phyloP scores from a whole-genome alignment of 1,139 yeast genomes.

The Suhomyces ambrosiae region DNA sequence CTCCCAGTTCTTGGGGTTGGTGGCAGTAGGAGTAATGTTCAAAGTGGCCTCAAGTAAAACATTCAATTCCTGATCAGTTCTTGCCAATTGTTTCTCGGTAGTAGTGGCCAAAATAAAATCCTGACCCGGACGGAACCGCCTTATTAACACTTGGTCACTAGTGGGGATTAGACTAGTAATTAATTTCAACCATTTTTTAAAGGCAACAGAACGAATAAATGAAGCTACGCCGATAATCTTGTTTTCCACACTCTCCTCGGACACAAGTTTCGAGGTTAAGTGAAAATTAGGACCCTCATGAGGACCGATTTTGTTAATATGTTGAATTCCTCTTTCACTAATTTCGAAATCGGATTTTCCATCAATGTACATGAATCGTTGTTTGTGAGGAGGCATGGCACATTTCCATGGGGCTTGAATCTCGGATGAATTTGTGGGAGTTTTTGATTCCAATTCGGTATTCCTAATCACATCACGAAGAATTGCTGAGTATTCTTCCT shows the following conservation, averaged over 20 bases:
- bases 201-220: conserved; percentile 61
- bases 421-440: conserved; percentile 61
- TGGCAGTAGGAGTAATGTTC: conserved; percentile 71
- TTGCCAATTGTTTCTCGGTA: conserved; percentile 49
- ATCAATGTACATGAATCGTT: conserved; percentile 80
- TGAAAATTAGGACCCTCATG: conserved; percentile 59
- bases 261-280: conserved; percentile 22
- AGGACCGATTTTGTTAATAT: conserved; percentile 39
- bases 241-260: conserved; percentile 24
- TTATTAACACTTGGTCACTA: conserved; percentile 66
- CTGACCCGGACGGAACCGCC: conserved; percentile 93
- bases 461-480: conserved; percentile 52
- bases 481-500: conserved; percentile 50
- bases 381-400: conserved; percentile 93
- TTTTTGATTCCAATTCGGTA: conserved; percentile 55
- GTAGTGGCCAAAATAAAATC: conserved; percentile 93
- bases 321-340: conserved; percentile 31
- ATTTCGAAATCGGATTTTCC: conserved; percentile 48
- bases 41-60: conserved; percentile 68
- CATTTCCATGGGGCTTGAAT: conserved; percentile 80
- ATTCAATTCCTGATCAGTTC: conserved; percentile 47
- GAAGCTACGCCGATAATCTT: conserved; percentile 56
- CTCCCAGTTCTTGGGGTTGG: conserved; percentile 65
- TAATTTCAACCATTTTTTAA: conserved; percentile 67
- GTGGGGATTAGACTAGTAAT: conserved; percentile 68